Evolutionary conservation across 2,329 filamentous ascomycete genomes (phyloP).

Genomic region (Penicillium sp.): DNA sequence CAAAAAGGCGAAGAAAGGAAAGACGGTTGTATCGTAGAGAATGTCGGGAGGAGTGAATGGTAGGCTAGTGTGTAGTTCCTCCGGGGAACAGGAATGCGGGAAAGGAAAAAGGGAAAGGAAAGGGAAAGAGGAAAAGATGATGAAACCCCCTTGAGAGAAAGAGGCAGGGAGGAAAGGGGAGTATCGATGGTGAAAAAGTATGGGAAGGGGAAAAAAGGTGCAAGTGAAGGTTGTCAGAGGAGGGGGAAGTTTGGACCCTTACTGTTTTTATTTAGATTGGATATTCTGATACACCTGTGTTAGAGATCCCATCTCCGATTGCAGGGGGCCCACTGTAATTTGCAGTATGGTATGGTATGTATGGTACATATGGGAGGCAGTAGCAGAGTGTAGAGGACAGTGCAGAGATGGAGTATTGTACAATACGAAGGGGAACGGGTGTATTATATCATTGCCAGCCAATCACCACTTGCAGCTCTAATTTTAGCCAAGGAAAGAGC

Average conservation of each 20-base stretch:
- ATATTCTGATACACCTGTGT: constrained; percentile 8
- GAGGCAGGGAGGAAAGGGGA: constrained; percentile 9
- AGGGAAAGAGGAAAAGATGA: constrained; percentile 13
- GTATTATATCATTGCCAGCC: constrained; percentile 9
- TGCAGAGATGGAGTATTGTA: neutral
- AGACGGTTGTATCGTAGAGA: constrained; percentile 12
- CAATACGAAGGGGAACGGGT: neutral
- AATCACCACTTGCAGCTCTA: constrained; percentile 38
- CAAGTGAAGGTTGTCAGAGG: constrained; percentile 14
- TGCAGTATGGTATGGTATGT: constrained; percentile 1
- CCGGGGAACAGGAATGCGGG: constrained; percentile 37
- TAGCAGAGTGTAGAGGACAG: too few species aligned
- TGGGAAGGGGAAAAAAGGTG: constrained; percentile 6
- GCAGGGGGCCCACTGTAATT: constrained; percentile 15
- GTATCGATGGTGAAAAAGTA: too few species aligned
- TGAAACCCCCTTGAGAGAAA: constrained; percentile 4
- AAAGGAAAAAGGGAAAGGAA: constrained; percentile 17
- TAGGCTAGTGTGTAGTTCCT: constrained; percentile 34
- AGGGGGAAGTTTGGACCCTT: constrained; percentile 19
- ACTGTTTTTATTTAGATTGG: constrained; percentile 22
- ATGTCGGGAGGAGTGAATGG: neutral
- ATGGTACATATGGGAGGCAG: too few species aligned
- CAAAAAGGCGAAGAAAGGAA: constrained; percentile 1
- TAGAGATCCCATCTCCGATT: constrained; percentile 24
- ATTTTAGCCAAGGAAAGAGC: constrained; percentile 49